A percentile compares a stretch with the other conserved stretches of the same genome.
Evolutionary conservation across 345 rosid genomes (phyloP).

Genomic region (Populus pruinosa): DNA sequence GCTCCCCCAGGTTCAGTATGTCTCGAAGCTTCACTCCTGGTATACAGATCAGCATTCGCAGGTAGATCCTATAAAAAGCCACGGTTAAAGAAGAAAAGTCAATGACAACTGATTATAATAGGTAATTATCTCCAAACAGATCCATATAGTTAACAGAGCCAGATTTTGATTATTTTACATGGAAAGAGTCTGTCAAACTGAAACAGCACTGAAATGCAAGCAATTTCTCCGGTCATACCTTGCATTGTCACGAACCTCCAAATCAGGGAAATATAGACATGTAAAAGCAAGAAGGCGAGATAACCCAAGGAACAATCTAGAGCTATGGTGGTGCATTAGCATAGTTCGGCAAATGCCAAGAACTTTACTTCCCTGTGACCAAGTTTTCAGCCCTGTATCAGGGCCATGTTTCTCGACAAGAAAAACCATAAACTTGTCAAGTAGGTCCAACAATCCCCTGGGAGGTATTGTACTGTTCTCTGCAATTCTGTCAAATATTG

Average conservation of each 20-base stretch:
- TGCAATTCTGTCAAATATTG: constrained; percentile 70
- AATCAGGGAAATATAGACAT: constrained; percentile 88
- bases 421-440: constrained; percentile 56
- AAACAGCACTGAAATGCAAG: not conserved
- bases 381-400: constrained; percentile 62
- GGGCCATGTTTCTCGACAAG: constrained; percentile 65
- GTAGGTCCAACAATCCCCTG: constrained; percentile 55
- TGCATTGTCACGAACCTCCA: constrained; percentile 91
- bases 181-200: not conserved
- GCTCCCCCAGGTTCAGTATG: constrained; percentile 68
- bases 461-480: constrained; percentile 76
- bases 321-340: constrained; percentile 76
- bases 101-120: not conserved
- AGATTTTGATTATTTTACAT: not conserved
- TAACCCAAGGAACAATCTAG: constrained; percentile 79
- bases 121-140: not conserved
- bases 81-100: constrained; percentile 18
- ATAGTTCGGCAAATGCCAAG: constrained; percentile 86
- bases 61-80: constrained; percentile 62
- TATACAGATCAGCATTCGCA: constrained; percentile 79
- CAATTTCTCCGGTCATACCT: constrained; percentile 44
- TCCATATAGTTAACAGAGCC: not conserved
- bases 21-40: constrained; percentile 76
- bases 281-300: constrained; percentile 79
- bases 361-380: constrained; percentile 92